These are phyloP conservation scores for Coemansia sp. DNA, from an alignment of 192 early-diverging fungal genomes.

Conservation along the genomic window DNA sequence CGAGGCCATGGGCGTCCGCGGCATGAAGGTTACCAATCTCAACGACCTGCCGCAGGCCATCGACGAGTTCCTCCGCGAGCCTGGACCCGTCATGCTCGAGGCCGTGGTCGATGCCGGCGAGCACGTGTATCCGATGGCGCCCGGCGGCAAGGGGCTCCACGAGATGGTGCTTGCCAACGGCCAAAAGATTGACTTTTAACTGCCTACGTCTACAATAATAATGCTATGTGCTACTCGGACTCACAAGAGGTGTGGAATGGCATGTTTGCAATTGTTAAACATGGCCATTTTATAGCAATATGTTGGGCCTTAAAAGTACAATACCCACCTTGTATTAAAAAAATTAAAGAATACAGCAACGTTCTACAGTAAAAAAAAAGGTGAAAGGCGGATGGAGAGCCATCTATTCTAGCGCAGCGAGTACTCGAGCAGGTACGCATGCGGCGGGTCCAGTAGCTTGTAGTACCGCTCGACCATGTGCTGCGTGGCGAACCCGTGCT, in stretches of 20 bases:
- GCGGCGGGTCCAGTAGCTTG: constrained; percentile 74
- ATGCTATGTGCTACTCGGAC: too few species aligned
- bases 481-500: constrained; percentile 67
- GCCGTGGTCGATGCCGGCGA: constrained; percentile 88
- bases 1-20: constrained; percentile 90
- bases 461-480: constrained; percentile 73
- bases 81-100: constrained; percentile 89
- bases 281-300: too few species aligned
- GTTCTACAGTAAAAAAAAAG: too few species aligned
- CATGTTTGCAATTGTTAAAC: too few species aligned
- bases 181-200: constrained; percentile 32
- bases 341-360: too few species aligned
- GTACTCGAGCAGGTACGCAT: constrained; percentile 78
- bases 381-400: too few species aligned
- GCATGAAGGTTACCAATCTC: constrained; percentile 77
- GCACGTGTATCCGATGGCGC: constrained; percentile 97
- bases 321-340: too few species aligned
- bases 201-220: too few species aligned
- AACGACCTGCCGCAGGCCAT: constrained; percentile 85
- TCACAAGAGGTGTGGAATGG: too few species aligned
- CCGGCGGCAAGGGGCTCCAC: constrained; percentile 89
- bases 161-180: constrained; percentile 71
- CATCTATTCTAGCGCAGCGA: too few species aligned
- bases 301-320: too few species aligned
- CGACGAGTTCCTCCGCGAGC: constrained; percentile 82